Evolutionary conservation across 163 green algal genomes (phyloP).

Genomic region (Trebouxia gelatinosa): DNA sequence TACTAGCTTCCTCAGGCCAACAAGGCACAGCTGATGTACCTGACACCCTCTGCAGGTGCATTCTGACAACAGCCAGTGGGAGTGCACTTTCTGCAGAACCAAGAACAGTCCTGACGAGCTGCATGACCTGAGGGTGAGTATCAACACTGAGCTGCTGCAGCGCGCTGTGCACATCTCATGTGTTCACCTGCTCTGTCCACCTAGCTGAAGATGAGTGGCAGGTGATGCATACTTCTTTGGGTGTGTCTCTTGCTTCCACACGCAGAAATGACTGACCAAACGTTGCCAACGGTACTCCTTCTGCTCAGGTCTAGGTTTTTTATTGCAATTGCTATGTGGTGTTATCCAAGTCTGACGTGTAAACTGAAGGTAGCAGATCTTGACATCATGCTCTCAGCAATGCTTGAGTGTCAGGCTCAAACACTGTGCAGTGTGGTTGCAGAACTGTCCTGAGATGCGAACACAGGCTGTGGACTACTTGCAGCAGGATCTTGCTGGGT

Average conservation of each 20-base stretch:
- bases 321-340: too few relatives aligned
- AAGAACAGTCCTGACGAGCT: background rate
- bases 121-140: background rate
- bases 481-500: background rate
- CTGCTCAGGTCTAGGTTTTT: too few relatives aligned
- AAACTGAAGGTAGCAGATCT: background rate
- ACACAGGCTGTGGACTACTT: conserved; percentile 5
- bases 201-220: too few relatives aligned
- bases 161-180: too few relatives aligned
- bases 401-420: background rate
- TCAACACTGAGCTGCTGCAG: too few relatives aligned
- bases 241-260: background rate
- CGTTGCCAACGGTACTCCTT: too few relatives aligned
- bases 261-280: background rate
- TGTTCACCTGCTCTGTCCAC: too few relatives aligned
- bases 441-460: conserved; percentile 10
- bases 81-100: conserved; percentile 9
- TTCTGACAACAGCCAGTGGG: background rate
- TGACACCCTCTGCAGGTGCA: conserved; percentile 15
- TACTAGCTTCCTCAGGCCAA: too few relatives aligned
- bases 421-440: background rate
- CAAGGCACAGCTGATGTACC: too few relatives aligned
- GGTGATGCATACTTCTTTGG: too few relatives aligned
- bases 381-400: background rate
- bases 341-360: too few relatives aligned